Percentiles rank a stretch among this genome's conserved stretches.
phyloP scores from a whole-genome alignment of 2,329 filamentous ascomycete species.

The Penicillium sp. region DNA sequence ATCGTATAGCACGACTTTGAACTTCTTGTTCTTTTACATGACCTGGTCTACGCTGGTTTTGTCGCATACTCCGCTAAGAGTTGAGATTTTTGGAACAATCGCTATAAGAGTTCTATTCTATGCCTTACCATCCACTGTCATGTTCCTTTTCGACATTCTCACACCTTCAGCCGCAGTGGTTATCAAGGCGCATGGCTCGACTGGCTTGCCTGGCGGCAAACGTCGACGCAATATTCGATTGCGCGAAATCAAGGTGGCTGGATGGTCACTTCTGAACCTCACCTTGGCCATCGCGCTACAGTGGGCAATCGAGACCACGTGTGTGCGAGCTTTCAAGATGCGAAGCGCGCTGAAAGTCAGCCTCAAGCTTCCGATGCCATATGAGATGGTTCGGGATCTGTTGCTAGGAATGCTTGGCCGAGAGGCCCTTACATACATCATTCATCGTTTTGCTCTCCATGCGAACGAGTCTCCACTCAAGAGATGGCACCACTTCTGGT shows the following conservation, averaged over 20 bases:
- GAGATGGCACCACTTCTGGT: constrained; percentile 56
- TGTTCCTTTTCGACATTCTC: constrained; percentile 70
- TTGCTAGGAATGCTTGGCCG: constrained; percentile 55
- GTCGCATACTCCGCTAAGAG: constrained; percentile 70
- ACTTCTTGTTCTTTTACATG: constrained; percentile 85
- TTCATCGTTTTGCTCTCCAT: constrained; percentile 75
- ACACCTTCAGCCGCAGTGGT: constrained; percentile 68
- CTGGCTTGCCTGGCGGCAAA: constrained; percentile 48
- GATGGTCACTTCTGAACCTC: constrained; percentile 59
- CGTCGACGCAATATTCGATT: constrained; percentile 42
- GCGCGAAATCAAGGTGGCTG: constrained; percentile 52
- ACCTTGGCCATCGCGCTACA: constrained; percentile 57
- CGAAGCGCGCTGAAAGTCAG: constrained; percentile 60
- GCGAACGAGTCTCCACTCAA: constrained; percentile 55
- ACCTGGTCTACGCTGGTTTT: constrained; percentile 84
- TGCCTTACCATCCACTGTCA: constrained; percentile 70
- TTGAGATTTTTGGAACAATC: constrained; percentile 73
- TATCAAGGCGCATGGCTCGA: constrained; percentile 67
- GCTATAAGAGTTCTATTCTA: constrained; percentile 70
- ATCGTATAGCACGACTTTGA: constrained; percentile 77
- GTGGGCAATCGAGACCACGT: constrained; percentile 54
- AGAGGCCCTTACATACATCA: constrained; percentile 61
- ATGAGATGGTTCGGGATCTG: constrained; percentile 59
- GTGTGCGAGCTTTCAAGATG: constrained; percentile 55
- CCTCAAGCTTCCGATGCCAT: constrained; percentile 63